Evolutionary conservation across 225 moss, liverwort and hornwort genomes (phyloP).

Genomic region (Polytrichum commune): DNA sequence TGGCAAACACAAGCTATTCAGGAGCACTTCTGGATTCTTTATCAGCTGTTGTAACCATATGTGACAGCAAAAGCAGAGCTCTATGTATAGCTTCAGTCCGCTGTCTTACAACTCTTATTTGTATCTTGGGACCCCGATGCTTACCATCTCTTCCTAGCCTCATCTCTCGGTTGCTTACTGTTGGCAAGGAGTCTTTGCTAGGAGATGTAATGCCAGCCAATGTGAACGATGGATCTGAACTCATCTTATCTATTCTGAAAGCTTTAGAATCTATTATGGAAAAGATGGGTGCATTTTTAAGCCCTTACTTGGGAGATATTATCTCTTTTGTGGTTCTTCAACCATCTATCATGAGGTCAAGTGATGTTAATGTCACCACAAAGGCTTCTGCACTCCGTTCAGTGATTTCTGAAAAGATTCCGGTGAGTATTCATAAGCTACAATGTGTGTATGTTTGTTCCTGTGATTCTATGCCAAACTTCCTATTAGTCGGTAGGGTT

Average conservation of each 20-base stretch:
- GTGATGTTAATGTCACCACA: slow-evolving; percentile 30
- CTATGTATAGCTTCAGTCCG: slow-evolving; percentile 55
- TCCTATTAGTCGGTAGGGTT: too few relatives aligned
- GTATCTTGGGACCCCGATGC: slow-evolving; percentile 71
- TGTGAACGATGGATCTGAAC: slow-evolving; percentile 33
- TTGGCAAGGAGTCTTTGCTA: slow-evolving; percentile 40
- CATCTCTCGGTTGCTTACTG: slow-evolving; percentile 49
- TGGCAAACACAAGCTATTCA: slow-evolving; percentile 42
- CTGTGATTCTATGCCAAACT: too few relatives aligned
- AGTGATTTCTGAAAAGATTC: slow-evolving; percentile 67
- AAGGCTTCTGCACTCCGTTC: slow-evolving; percentile 50
- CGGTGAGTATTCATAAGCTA: slow-evolving; percentile 44
- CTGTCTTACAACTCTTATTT: slow-evolving; percentile 58
- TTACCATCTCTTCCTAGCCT: slow-evolving; percentile 69
- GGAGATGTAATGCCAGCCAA: slow-evolving; percentile 13
- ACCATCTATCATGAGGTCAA: slow-evolving; percentile 42
- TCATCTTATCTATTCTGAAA: slow-evolving; percentile 54
- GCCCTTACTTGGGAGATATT: slow-evolving; percentile 79
- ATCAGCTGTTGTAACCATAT: slow-evolving; percentile 45
- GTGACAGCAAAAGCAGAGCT: slow-evolving; percentile 44
- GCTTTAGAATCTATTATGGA: slow-evolving; percentile 68
- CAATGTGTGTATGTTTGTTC: too few relatives aligned
- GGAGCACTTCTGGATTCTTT: slow-evolving; percentile 55
- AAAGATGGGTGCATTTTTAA: slow-evolving; percentile 80
- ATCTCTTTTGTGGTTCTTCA: slow-evolving; percentile 66